Evolutionary conservation across 192 early-diverging fungal species (phyloP).

Genomic region (Backusella circina): DNA sequence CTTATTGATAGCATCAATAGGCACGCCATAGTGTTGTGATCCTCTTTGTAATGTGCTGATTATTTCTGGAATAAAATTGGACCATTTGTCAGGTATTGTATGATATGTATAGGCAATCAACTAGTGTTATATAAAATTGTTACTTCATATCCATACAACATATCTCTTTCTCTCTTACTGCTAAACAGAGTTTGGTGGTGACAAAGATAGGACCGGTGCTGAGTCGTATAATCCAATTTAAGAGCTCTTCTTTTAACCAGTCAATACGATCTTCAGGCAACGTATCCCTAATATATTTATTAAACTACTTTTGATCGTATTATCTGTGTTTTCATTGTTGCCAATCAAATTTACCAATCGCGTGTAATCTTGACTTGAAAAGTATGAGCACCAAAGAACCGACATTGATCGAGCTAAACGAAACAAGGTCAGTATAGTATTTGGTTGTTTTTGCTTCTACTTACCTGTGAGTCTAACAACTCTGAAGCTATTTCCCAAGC

Average conservation of each 20-base stretch:
- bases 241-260: slow-evolving; percentile 48
- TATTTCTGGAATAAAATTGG: slow-evolving; percentile 43
- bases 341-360: slow-evolving; percentile 42
- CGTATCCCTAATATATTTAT: slow-evolving; percentile 36
- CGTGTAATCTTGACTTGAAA: slow-evolving; percentile 55
- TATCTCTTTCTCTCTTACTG: slow-evolving; percentile 32
- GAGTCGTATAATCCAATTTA: slow-evolving; percentile 41
- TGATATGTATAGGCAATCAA: slow-evolving; percentile 46
- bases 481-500: slow-evolving; percentile 57
- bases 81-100: slow-evolving; percentile 45
- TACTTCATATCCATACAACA: neutral
- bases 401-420: slow-evolving; percentile 38
- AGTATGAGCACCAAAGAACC: slow-evolving; percentile 60
- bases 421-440: neutral
- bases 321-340: neutral
- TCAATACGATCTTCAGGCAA: slow-evolving; percentile 46
- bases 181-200: slow-evolving; percentile 50
- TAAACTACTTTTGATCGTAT: neutral
- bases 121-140: slow-evolving; percentile 24
- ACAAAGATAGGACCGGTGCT: slow-evolving; percentile 46
- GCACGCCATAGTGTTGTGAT: slow-evolving; percentile 10
- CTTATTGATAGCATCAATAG: slow-evolving; percentile 29
- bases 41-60: slow-evolving; percentile 36
- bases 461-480: slow-evolving; percentile 45
- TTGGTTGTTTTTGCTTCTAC: neutral